These are phyloP conservation scores for Cystofilobasidium macerans DNA, from an alignment of 768 basidiomycete species.

Conservation along the genomic window DNA sequence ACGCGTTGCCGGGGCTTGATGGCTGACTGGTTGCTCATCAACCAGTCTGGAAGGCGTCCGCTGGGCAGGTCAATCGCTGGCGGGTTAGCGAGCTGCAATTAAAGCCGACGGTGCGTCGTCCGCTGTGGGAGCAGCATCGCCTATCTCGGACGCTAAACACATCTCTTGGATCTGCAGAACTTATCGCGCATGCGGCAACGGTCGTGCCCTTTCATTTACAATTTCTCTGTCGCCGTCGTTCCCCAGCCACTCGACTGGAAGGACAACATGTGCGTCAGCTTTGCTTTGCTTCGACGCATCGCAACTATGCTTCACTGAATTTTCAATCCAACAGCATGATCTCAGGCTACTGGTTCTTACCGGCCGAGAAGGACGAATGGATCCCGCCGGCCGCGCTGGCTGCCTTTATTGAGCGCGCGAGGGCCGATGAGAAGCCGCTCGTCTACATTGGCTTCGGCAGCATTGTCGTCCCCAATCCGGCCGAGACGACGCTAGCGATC, in stretches of 20 bases:
- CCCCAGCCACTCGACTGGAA: slow-evolving; percentile 62
- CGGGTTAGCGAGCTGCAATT: slow-evolving; percentile 47
- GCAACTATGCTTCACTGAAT: slow-evolving; percentile 4
- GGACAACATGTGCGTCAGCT: slow-evolving; percentile 4
- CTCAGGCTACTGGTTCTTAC: slow-evolving; percentile 52
- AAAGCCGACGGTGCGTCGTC: slow-evolving; percentile 38
- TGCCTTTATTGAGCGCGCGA: slow-evolving; percentile 50
- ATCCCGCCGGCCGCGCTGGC: slow-evolving; percentile 45
- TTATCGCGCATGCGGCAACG: slow-evolving; percentile 52
- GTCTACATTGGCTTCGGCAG: slow-evolving; percentile 62
- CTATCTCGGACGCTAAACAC: not conserved
- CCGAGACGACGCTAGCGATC: slow-evolving; percentile 48
- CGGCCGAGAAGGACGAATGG: slow-evolving; percentile 53
- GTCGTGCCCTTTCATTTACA: slow-evolving; percentile 46
- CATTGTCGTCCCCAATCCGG: slow-evolving; percentile 55
- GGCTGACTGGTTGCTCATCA: too few relatives aligned
- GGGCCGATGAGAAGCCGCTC: slow-evolving; percentile 48
- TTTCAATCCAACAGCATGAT: slow-evolving; percentile 15
- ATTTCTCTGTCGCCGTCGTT: slow-evolving; percentile 54
- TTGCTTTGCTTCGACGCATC: slow-evolving; percentile 9
- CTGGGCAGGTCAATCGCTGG: slow-evolving; percentile 58
- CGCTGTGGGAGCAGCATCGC: not conserved
- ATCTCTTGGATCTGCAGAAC: slow-evolving; percentile 37
- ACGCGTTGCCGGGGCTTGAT: too few relatives aligned
- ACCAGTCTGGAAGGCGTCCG: slow-evolving; percentile 60